phyloP scores from a whole-genome alignment of 2,329 filamentous ascomycete genomes.

The Aspergillus glaucus region DNA sequence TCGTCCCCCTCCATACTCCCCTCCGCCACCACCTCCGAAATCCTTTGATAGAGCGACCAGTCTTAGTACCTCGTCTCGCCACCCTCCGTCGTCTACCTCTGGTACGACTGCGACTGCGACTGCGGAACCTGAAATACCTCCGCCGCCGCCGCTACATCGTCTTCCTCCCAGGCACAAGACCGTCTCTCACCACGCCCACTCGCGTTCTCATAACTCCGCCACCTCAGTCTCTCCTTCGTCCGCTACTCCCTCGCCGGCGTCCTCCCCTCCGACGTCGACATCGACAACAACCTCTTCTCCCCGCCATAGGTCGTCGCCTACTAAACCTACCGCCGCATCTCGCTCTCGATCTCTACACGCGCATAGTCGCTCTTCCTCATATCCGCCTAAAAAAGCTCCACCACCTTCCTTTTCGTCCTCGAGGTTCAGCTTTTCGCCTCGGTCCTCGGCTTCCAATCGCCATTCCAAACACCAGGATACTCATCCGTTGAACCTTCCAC shows the following conservation, averaged over 20 bases:
- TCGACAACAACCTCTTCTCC: neutral
- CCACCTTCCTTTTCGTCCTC: conserved; percentile 19
- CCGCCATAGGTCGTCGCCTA: neutral
- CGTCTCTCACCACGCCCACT: neutral
- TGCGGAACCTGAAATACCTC: neutral
- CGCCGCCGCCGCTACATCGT: neutral
- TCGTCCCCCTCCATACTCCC: conserved; percentile 5
- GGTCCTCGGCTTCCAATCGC: conserved; percentile 17
- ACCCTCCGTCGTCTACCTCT: neutral
- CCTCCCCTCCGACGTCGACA: neutral
- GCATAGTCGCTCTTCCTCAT: conserved; percentile 1
- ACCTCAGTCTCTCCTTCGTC: neutral
- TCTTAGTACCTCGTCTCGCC: neutral
- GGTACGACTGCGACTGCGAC: neutral
- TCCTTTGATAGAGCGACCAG: neutral
- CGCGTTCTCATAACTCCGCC: neutral
- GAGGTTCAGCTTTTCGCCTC: conserved; percentile 27
- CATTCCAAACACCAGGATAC: conserved; percentile 51
- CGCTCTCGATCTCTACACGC: neutral
- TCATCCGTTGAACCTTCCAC: conserved; percentile 84
- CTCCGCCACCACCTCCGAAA: conserved; percentile 5
- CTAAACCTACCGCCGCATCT: neutral
- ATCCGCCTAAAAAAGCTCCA: conserved; percentile 10
- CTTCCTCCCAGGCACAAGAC: conserved; percentile 1
- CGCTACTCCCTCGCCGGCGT: neutral